These are phyloP conservation scores for Sutorius australiensis DNA, from an alignment of 768 basidiomycete genomes.

Conservation along the genomic window DNA sequence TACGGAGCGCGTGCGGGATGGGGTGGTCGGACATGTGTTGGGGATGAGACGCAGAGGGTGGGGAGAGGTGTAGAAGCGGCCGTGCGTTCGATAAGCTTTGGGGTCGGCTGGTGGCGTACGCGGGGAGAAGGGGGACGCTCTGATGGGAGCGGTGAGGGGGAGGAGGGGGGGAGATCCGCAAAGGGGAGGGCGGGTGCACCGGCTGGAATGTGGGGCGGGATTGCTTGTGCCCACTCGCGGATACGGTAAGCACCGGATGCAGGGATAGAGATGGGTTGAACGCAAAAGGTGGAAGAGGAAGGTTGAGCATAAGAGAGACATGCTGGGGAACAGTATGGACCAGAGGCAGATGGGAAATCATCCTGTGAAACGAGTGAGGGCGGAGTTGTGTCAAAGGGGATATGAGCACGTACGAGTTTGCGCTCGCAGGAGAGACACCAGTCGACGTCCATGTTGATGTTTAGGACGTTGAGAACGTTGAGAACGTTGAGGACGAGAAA, in stretches of 20 bases:
- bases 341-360: slow-evolving; percentile 27
- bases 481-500: neutral
- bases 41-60: slow-evolving; percentile 48
- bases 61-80: slow-evolving; percentile 35
- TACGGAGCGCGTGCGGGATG: slow-evolving; percentile 33
- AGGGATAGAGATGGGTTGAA: neutral
- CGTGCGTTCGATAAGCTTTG: slow-evolving; percentile 35
- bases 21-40: slow-evolving; percentile 28
- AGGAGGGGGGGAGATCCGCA: slow-evolving; percentile 10
- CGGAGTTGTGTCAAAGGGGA: neutral
- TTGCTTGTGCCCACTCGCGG: slow-evolving; percentile 29
- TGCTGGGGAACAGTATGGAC: slow-evolving; percentile 55
- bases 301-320: slow-evolving; percentile 37
- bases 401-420: slow-evolving; percentile 45
- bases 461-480: neutral
- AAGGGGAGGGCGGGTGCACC: slow-evolving; percentile 31
- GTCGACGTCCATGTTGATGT: slow-evolving; percentile 54
- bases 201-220: slow-evolving; percentile 31
- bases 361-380: slow-evolving; percentile 14
- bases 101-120: slow-evolving; percentile 24
- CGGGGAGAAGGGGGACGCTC: slow-evolving; percentile 21
- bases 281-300: slow-evolving; percentile 26
- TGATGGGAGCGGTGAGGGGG: slow-evolving; percentile 1
- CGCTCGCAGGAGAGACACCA: slow-evolving; percentile 69
- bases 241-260: slow-evolving; percentile 16